phyloP scores from a whole-genome alignment of 192 early-diverging fungal species.

The Gaertneriomyces sp. region DNA sequence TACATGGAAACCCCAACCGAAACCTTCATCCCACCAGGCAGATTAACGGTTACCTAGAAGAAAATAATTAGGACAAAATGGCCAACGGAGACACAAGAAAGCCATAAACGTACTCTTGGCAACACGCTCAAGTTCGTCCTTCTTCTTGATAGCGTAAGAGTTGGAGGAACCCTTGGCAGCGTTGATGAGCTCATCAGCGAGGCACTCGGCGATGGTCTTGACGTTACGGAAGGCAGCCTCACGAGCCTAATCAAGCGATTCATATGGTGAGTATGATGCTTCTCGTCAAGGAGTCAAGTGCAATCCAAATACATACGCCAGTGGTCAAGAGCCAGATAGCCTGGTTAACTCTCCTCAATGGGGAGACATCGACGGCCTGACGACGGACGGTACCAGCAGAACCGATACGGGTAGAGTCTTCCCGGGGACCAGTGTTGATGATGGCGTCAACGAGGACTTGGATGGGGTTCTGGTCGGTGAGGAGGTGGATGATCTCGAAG shows the following conservation, averaged over 20 bases:
- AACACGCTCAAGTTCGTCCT: slow-evolving; percentile 96
- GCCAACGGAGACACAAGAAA: background rate
- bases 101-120: slow-evolving; percentile 46
- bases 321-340: slow-evolving; percentile 90
- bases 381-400: slow-evolving; percentile 96
- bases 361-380: slow-evolving; percentile 99
- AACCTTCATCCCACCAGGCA: no score
- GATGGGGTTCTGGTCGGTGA: slow-evolving; percentile 97
- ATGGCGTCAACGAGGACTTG: slow-evolving; percentile 98
- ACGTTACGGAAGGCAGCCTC: slow-evolving; percentile 99
- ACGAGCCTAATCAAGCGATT: slow-evolving; percentile 60
- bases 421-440: slow-evolving; percentile 98
- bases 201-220: slow-evolving; percentile 99
- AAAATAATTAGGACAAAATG: background rate
- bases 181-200: slow-evolving; percentile 99
- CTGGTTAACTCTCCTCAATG: slow-evolving; percentile 96
- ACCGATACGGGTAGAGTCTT: slow-evolving; percentile 99
- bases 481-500: slow-evolving; percentile 98
- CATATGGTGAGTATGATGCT: background rate
- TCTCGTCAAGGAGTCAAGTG: background rate
- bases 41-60: no score
- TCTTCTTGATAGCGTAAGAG: slow-evolving; percentile 99
- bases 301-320: slow-evolving; percentile 58
- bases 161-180: slow-evolving; percentile 94
- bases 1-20: no score